A percentile compares a stretch with the other conserved stretches of the same genome.
Conservation (phyloP, 371 early-diverging fungal species). For the Apophysomyces sp. region DNA sequence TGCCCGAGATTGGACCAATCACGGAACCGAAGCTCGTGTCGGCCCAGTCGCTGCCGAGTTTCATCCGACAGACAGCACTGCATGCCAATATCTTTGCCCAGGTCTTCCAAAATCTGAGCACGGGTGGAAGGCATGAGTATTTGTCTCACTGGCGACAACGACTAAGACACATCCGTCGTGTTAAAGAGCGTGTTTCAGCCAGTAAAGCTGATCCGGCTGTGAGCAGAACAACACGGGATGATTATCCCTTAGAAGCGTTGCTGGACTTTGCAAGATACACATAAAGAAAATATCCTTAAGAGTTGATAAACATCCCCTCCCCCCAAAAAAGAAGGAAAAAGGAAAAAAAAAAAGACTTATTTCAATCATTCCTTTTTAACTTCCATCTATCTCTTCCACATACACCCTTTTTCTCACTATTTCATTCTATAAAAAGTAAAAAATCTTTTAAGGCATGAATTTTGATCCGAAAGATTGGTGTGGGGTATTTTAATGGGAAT, state of each 20-base stretch:
- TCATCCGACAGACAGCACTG: slow-evolving; percentile 84
- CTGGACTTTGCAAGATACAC: slow-evolving; percentile 66
- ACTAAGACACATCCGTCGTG: slow-evolving; percentile 81
- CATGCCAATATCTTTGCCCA: slow-evolving; percentile 93
- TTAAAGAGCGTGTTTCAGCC: slow-evolving; percentile 48
- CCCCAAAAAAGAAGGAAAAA: too few species aligned
- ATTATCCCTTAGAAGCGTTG: slow-evolving; percentile 46
- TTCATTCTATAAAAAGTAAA: background rate
- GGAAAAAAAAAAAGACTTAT: too few species aligned
- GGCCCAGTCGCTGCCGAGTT: slow-evolving; percentile 70
- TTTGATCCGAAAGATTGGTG: too few species aligned
- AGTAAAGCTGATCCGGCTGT: background rate
- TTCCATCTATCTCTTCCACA: background rate
- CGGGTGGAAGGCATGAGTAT: slow-evolving; percentile 59
- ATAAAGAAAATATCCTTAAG: slow-evolving; percentile 29
- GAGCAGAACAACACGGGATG: slow-evolving; percentile 17
- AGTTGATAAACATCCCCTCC: too few species aligned
- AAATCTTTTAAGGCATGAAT: too few species aligned
- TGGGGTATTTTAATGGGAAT: too few species aligned
- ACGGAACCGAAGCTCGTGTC: slow-evolving; percentile 83
- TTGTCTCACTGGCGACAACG: slow-evolving; percentile 86
- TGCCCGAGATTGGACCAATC: slow-evolving; percentile 85
- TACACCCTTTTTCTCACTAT: too few species aligned
- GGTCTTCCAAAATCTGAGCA: slow-evolving; percentile 64
- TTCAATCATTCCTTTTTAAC: background rate